Evolutionary conservation across 169 alveolate genomes (phyloP).

Genomic region (Cystoisospora suis): DNA sequence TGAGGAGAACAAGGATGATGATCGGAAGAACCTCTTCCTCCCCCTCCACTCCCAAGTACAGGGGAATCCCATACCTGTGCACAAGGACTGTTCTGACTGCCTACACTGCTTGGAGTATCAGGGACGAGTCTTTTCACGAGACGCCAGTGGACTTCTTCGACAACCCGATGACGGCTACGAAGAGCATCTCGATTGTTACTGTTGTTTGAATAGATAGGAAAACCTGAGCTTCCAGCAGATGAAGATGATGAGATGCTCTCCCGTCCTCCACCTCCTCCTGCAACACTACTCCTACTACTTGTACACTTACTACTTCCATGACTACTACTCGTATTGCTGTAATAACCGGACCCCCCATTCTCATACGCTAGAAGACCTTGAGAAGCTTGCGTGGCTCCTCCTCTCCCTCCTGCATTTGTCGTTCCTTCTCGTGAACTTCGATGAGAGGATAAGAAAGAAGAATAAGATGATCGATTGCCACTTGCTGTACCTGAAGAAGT

Average conservation of each 20-base stretch:
- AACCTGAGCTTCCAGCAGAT: too few species aligned
- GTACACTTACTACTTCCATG: too few species aligned
- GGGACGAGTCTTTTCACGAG: not conserved
- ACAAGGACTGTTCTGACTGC: not conserved
- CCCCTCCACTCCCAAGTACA: not conserved
- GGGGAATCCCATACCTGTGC: not conserved
- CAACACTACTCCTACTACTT: too few species aligned
- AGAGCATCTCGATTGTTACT: too few species aligned
- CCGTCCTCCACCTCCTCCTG: too few species aligned
- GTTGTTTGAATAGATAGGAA: too few species aligned
- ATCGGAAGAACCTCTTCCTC: not conserved
- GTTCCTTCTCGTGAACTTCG: not conserved
- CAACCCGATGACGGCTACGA: conserved; percentile 15
- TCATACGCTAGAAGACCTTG: not conserved
- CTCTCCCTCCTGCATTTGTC: not conserved
- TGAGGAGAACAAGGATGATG: not conserved
- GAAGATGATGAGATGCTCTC: too few species aligned
- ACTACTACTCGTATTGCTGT: too few species aligned
- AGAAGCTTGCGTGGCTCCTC: not conserved
- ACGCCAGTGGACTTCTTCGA: conserved; percentile 39
- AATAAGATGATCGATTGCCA: too few species aligned
- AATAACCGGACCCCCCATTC: too few species aligned
- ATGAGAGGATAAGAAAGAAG: too few species aligned
- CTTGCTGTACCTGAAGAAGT: too few species aligned
- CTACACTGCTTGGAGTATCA: not conserved